Evolutionary conservation across 345 rosid species (phyloP), one percentile per base, ranked within the genome.

Genomic region (Passiflora organensis): DNA sequence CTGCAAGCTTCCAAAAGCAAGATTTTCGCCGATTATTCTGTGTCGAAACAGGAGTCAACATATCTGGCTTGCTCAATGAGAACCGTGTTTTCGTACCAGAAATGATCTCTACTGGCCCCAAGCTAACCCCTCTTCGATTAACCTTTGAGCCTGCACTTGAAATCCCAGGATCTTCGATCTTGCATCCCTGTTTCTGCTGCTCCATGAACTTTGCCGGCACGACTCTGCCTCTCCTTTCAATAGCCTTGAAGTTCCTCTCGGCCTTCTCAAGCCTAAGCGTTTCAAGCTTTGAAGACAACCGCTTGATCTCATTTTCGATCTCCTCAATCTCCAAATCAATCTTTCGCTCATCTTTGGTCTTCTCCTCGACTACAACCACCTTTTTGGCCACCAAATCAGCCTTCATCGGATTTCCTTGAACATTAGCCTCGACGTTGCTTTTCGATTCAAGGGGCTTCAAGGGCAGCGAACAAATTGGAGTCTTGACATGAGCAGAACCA

Each of bases 141-240:
- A 71, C 9, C 61, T 63, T 82, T 6, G 76, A 22, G 70, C 79
- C 76, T 19, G 78, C 42, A 32, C 70, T 75, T 6, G 81, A 56
- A 43, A 74, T 28, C 32, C 61, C 54, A 2, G 79, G 64, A 10
- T 82, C 87, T 1, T 79, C 86, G n/a, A 64, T 54, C 65, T 65
- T 77, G 46, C 63, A 64, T 24, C 62, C 59, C 62, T 60, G 83
- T 62, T 75, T 87, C 72, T 62, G 82, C 72, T 60, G 82, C 76
- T 78, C 95, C 96, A 79, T 78, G 75, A 93, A 84, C 67, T 88
- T 93, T 10, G 89, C 93, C 0, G 89, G 75, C 47, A 83, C 87
- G 17, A 75, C 46, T 53, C 83, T 89, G 43, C 91, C 94, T 51
- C 73, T 54, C 48, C 60, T 74, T 43, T 82, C 91, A 10, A 55